Base-by-base conservation (phyloP, 192 early-diverging fungal species). In the Coemansia sp. region DNA sequence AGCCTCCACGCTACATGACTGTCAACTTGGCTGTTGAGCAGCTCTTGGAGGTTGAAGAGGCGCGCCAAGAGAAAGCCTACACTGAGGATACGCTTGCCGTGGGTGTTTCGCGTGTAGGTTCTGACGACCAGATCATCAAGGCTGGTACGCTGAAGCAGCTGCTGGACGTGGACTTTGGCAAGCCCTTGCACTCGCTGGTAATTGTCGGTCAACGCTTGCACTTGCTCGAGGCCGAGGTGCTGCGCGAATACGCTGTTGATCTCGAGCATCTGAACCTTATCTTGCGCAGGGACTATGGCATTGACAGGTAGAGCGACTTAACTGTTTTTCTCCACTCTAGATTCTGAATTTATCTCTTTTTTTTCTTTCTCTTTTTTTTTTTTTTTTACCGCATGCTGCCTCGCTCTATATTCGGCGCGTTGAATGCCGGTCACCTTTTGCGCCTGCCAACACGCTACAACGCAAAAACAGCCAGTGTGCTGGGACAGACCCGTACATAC, bases 1-100 rank as follows among this genome's bases (percentile, higher is more conserved):
- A 99, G 82, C 94, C 96, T 14, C 97, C 97, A 66, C 89, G 97
- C 54, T 99, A 89, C 86, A 99, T 99, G 97, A 93, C 93, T 11
- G 88, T 97, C 63, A 96, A 97, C 84, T 88, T 90, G 68, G 93
- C 93, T n/a, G 87, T 94, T 44, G 87, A 92, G 67, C 96, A 99
- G 77, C 83, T 99, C 66, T 79, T 99, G 13, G 95, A 98, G 83
- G 86, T 97, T 37, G 95, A 96, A 76, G 94, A 94, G 14, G 88
- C 83, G 19, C 88, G 94, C 35, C 46, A 75, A 7, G 89, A 91
- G 66, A 84, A 89, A 21, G 93, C 90, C 2, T 98, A 93, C 70
- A 85, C 87, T 29, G 81, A 73, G 9, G 85, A 93, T 70, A 92
- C 94, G 13, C 82, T 98, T 56, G 97, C 89, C 8, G 93, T 99